Evolutionary conservation across 331 rosid genomes (phyloP).

Genomic region (Telfairia occidentalis): DNA sequence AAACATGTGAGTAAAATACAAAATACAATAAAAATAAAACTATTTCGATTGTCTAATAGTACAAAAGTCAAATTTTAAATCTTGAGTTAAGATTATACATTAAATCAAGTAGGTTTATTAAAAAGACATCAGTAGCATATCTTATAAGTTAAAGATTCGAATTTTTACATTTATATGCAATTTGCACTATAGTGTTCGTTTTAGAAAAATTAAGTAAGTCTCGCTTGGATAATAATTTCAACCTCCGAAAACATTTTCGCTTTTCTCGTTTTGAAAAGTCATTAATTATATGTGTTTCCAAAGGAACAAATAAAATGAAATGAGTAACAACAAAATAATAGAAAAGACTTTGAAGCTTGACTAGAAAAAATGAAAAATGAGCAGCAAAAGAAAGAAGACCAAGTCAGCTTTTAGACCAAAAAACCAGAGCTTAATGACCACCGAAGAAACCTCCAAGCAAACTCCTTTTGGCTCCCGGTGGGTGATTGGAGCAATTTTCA

Average conservation of each 20-base stretch:
- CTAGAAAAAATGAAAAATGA: not conserved
- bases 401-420: not conserved
- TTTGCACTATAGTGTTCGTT: no score
- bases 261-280: not conserved
- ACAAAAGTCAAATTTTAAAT: no score
- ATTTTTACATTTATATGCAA: no score
- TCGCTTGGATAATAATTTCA: not conserved
- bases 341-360: not conserved
- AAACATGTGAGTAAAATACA: no score
- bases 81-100: no score
- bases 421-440: not conserved
- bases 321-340: not conserved
- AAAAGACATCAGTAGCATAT: no score
- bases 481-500: not conserved
- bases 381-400: not conserved
- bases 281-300: not conserved
- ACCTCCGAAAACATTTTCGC: not conserved
- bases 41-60: no score
- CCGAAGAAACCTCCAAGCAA: constrained; percentile 1
- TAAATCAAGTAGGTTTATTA: not conserved
- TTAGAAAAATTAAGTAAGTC: no score
- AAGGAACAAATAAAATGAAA: not conserved
- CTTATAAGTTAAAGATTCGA: no score
- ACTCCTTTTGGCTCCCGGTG: not conserved
- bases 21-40: no score